Percentiles rank a stretch among this genome's conserved stretches.
Conservation (phyloP, 495 filamentous ascomycete species). For the Tuber borchii region DNA sequence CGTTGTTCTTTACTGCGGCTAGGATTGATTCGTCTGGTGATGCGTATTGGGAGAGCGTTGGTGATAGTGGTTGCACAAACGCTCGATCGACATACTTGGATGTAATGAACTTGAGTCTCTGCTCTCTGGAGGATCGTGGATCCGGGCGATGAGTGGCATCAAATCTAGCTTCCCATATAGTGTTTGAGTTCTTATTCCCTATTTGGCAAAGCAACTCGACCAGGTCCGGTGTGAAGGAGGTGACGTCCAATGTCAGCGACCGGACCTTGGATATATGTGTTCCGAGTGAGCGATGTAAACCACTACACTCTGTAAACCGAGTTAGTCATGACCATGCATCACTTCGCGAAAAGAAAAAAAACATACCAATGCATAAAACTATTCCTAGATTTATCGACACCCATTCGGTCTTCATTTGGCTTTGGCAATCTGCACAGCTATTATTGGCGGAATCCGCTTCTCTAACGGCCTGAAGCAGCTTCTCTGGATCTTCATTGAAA, state of each 20-base stretch:
- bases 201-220: conserved; percentile 88
- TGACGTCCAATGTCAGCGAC: conserved; percentile 89
- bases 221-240: conserved; percentile 90
- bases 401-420: conserved; percentile 90
- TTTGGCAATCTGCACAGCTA: conserved; percentile 92
- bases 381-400: conserved; percentile 97
- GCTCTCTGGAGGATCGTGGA: conserved; percentile 73
- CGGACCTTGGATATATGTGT: conserved; percentile 97
- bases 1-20: conserved; percentile 89
- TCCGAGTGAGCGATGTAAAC: conserved; percentile 91
- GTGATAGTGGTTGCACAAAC: conserved; percentile 70
- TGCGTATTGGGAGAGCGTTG: conserved; percentile 66
- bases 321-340: conserved; percentile 12
- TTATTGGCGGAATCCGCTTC: conserved; percentile 89
- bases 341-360: no score
- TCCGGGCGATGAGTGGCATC: conserved; percentile 64
- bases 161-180: conserved; percentile 87
- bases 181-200: conserved; percentile 90
- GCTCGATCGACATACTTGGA: conserved; percentile 83
- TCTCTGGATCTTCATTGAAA: conserved; percentile 76
- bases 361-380: conserved; percentile 70
- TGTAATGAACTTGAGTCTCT: conserved; percentile 85
- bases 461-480: conserved; percentile 76
- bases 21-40: conserved; percentile 84
- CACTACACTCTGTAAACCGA: conserved; percentile 65